These are phyloP conservation scores for Dalbergia cultrata DNA, from an alignment of 306 rosid species.

Conservation along the genomic window DNA sequence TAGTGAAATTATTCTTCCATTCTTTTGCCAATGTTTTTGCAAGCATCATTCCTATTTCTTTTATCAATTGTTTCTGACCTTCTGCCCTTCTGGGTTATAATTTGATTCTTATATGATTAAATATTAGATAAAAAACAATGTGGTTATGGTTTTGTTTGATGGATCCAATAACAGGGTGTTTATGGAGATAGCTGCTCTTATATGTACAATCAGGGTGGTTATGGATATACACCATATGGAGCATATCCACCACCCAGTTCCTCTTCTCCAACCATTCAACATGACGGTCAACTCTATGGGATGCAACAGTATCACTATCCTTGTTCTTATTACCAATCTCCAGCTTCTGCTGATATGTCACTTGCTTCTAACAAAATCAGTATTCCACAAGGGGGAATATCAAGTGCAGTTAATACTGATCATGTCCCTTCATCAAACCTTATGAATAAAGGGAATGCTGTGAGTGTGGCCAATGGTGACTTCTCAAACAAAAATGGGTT, in stretches of 20 bases:
- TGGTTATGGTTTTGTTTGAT: constrained; percentile 1
- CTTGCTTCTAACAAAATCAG: constrained; percentile 45
- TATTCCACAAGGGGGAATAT: constrained; percentile 47
- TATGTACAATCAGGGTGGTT: constrained; percentile 59
- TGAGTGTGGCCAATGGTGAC: constrained; percentile 36
- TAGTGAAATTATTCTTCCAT: background rate
- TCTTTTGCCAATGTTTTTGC: background rate
- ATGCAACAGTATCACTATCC: constrained; percentile 65
- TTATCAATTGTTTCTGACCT: background rate
- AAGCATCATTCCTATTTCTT: background rate
- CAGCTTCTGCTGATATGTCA: constrained; percentile 44
- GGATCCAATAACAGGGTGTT: constrained; percentile 49
- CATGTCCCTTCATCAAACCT: constrained; percentile 39
- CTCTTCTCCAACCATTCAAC: constrained; percentile 54
- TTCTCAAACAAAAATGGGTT: constrained; percentile 46
- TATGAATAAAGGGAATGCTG: constrained; percentile 44
- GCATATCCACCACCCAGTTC: constrained; percentile 46
- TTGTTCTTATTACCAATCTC: constrained; percentile 54
- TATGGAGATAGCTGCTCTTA: constrained; percentile 58
- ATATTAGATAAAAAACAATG: background rate
- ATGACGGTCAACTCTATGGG: constrained; percentile 55
- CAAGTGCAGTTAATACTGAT: constrained; percentile 42
- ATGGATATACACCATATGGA: constrained; percentile 59
- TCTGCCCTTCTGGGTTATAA: background rate
- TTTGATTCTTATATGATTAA: constrained; percentile 8